phyloP scores from a whole-genome alignment of 176 grass and related monocot genomes.

The Typha latifolia region DNA sequence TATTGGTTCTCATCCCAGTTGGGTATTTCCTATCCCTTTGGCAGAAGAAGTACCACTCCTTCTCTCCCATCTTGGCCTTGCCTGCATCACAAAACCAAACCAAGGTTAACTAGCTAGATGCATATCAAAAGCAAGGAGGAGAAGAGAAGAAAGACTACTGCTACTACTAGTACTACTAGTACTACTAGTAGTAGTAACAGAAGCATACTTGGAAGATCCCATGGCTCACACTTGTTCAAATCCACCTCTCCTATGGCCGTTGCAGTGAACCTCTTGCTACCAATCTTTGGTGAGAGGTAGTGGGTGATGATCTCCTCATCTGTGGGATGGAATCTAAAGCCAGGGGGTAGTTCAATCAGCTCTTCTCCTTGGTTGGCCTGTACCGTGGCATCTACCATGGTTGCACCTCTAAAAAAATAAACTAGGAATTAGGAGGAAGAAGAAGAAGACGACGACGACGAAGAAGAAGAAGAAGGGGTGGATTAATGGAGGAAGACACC shows the following conservation, averaged over 20 bases:
- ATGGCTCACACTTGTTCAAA: slow-evolving; percentile 60
- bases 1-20: slow-evolving; percentile 32
- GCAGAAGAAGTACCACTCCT: slow-evolving; percentile 48
- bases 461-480: neutral
- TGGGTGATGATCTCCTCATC: slow-evolving; percentile 57
- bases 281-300: slow-evolving; percentile 48
- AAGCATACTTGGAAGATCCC: slow-evolving; percentile 40
- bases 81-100: neutral
- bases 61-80: slow-evolving; percentile 38
- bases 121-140: neutral
- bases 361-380: neutral
- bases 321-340: slow-evolving; percentile 52
- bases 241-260: slow-evolving; percentile 37
- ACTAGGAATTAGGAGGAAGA: neutral
- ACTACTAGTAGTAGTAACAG: neutral
- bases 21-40: slow-evolving; percentile 51
- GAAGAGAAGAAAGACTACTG: neutral
- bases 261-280: slow-evolving; percentile 18
- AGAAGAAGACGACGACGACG: neutral
- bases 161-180: neutral
- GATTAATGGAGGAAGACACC: neutral
- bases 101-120: neutral
- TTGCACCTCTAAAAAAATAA: neutral
- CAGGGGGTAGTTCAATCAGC: slow-evolving; percentile 24
- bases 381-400: slow-evolving; percentile 26